Conservation (phyloP, 129 eudicot genomes). For the Arctium lappa region DNA sequence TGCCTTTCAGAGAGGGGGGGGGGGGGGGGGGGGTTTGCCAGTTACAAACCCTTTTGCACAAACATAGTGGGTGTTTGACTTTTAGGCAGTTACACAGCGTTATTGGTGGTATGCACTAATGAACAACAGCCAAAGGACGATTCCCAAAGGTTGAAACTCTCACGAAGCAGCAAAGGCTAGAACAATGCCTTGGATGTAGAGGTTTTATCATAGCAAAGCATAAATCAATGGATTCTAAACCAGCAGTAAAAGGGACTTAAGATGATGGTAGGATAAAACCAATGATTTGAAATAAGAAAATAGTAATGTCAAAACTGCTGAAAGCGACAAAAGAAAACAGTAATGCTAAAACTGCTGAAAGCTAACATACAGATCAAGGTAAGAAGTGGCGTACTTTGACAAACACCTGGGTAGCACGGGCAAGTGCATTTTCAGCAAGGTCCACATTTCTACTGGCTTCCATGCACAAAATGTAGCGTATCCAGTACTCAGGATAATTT, state of each 20-base stretch:
- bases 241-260: background rate
- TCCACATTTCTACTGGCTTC: conserved; percentile 85
- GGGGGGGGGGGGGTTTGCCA: no score
- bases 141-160: background rate
- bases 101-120: no score
- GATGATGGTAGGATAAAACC: no score
- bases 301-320: background rate
- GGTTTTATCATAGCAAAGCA: background rate
- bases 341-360: background rate
- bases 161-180: no score
- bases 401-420: conserved; percentile 96
- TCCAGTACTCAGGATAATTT: conserved; percentile 93
- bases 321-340: background rate
- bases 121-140: no score
- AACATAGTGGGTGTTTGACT: no score
- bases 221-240: background rate
- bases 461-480: conserved; percentile 81
- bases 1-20: no score
- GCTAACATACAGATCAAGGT: background rate
- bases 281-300: no score
- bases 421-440: conserved; percentile 94
- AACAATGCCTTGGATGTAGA: no score
- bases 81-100: background rate
- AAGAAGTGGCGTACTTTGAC: conserved; percentile 57
- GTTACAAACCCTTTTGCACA: no score